Base-by-base conservation (phyloP, 2,329 filamentous ascomycete genomes). In the Ilyonectria sp. region DNA sequence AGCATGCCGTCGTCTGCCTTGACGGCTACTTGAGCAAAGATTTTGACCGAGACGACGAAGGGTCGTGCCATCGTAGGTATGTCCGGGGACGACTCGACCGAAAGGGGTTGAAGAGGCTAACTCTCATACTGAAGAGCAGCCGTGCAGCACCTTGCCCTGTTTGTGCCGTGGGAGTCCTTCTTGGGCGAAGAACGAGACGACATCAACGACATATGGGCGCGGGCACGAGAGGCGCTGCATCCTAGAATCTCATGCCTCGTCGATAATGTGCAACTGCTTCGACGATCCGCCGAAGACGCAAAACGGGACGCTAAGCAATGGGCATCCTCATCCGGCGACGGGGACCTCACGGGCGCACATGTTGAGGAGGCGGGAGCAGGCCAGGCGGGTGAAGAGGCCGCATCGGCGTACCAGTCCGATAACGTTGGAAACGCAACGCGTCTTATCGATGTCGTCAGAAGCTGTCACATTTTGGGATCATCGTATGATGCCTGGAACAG, bases 371-470 rank as follows among this genome's bases (percentile, higher is more conserved):
- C 11, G 17, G 35, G 35, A 40, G 35, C 11, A 17, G 35, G 35
- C 35, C 11, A 40, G 35, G 35, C 35, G 11, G 35, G 6, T 13
- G 35, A 40, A 40, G 35, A 40, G 35, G 35, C 35, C 35, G 35
- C 35, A 40, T 40, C 29, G 47, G 47, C 7, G 47, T 50, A 31
- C 21, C 47, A 29, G 47, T 50, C 47, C 15, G 47, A 50, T 17
- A 31, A 17, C 21, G 17, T 50, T 15, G 47, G 23, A 5, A n/a
- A 50, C 17, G 47, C 47, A 40, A 52, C 21, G 35, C 52, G 60
- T n/a, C 60, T 63, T 10, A 50, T 63, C 40, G 52, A 56, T 26
- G 60, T 63, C 52, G 26, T 63, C 52, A 54, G 60, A 31, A n/a
- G n/a, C n/a, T n/a, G n/a, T n/a, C n/a, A n/a, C n/a, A n/a, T n/a